Evolutionary conservation across 345 rosid genomes (phyloP), one percentile per base, ranked within the genome.

Genomic region (Erysimum cheiranthoides): DNA sequence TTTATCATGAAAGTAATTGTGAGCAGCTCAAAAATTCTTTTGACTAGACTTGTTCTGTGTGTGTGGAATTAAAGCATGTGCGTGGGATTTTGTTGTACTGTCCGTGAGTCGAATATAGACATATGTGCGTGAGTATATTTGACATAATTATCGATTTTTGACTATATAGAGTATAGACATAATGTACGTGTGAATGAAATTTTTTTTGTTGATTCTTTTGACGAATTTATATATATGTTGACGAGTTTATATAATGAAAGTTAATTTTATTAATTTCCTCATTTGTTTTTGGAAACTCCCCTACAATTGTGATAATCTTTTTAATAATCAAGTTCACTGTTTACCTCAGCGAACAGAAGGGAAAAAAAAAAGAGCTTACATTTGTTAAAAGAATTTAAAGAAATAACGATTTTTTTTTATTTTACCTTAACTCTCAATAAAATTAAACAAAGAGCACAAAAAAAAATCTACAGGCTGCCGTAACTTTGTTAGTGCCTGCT

Each of bases 111-210:
- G n/a, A 14, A 49, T 18, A 14, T 12, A 42, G 47, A 14, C 47
- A 42, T 28, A 12, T 30, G 36, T 6, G 60, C 25, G 25, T 14
- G 7, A 8, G 27, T 35, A 59, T 59, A 34, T 59, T 59, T 35
- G n/a, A 58, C n/a, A 58, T 35, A 42, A 27, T 61, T 61, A 40
- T 12, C 40, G 35, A 8, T 40, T 61, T 61, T 25, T 61, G 3
- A 39, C 46, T 60, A 38, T 38, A n/a, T 57, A 31, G 39, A 6
- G 21, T 38, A n/a, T 57, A 31, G 39, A 6, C 38, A 54, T 32
- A 35, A 35, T 25, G 34, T 6, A 27, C 34, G 17, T 39, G 17
- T 8, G 14, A 21, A 61, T 40, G 21, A 40, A 40, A 42, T 13
- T 14, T 4, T 62, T 8, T 13, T 61, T 8, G 8, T 42, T n/a